Conservation (phyloP, 306 rosid genomes). For the Nissolia schottii region DNA sequence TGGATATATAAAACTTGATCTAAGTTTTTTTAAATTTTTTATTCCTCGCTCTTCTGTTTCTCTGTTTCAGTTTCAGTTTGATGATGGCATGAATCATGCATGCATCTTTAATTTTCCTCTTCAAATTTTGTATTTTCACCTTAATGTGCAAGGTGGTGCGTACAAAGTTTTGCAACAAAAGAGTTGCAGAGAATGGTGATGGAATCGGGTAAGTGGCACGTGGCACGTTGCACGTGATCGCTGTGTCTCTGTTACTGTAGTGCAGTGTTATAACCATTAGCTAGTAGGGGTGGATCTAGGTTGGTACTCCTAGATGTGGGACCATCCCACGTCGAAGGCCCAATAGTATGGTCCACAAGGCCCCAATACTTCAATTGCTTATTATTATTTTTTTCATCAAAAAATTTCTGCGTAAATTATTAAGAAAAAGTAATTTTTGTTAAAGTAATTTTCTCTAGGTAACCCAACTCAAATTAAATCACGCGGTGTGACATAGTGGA, state of each 20-base stretch:
- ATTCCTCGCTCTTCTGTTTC: not conserved
- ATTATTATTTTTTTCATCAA: not conserved
- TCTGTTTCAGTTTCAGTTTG: not conserved
- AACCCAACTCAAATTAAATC: too few species aligned
- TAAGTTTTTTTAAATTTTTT: too few species aligned
- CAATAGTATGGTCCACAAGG: slow-evolving; percentile 31
- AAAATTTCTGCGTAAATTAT: too few species aligned
- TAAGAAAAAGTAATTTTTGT: too few species aligned
- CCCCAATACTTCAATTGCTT: slow-evolving; percentile 9
- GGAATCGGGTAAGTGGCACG: slow-evolving; percentile 27
- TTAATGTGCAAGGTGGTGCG: not conserved
- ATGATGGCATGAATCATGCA: not conserved
- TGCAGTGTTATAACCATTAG: too few species aligned
- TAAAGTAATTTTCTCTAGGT: too few species aligned
- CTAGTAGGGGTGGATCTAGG: slow-evolving; percentile 30
- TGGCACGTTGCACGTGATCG: slow-evolving; percentile 34
- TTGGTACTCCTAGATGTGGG: slow-evolving; percentile 37
- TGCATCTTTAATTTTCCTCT: not conserved
- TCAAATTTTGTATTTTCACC: not conserved
- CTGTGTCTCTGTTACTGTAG: not conserved
- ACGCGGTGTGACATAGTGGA: too few species aligned
- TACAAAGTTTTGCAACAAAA: slow-evolving; percentile 7
- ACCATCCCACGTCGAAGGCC: slow-evolving; percentile 19
- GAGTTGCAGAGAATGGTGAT: slow-evolving; percentile 31
- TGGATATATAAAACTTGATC: too few species aligned